Evolutionary conservation across 352 stramenopile genomes (phyloP).

Genomic region (Phytophthora sp.): DNA sequence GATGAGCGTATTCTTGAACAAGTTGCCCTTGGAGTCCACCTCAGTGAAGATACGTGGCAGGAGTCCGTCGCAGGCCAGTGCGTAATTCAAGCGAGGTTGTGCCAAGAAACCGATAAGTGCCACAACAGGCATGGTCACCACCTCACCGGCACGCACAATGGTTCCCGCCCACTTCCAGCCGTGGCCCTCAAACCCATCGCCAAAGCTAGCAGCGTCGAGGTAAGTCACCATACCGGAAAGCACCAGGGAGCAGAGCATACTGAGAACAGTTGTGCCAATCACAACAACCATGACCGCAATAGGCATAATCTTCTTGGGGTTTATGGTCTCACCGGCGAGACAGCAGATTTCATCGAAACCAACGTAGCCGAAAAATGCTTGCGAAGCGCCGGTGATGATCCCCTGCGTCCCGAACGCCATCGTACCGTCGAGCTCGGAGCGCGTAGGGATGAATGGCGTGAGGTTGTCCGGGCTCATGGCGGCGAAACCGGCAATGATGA

Average conservation of each 20-base stretch:
- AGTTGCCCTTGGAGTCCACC: slow-evolving; percentile 75
- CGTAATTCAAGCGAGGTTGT: slow-evolving; percentile 93
- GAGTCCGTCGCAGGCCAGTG: slow-evolving; percentile 93
- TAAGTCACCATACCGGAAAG: slow-evolving; percentile 84
- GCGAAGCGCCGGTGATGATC: slow-evolving; percentile 83
- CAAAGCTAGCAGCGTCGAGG: slow-evolving; percentile 52
- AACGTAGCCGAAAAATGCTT: slow-evolving; percentile 94
- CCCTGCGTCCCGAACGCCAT: slow-evolving; percentile 58
- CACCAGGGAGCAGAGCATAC: slow-evolving; percentile 80
- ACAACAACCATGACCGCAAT: slow-evolving; percentile 83
- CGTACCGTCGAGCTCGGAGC: slow-evolving; percentile 26
- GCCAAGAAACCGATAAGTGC: slow-evolving; percentile 95
- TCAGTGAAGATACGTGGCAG: slow-evolving; percentile 91
- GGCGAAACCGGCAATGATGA: slow-evolving; percentile 86
- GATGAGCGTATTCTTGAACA: slow-evolving; percentile 83
- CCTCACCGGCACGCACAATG: slow-evolving; percentile 65
- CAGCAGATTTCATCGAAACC: slow-evolving; percentile 95
- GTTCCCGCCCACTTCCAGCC: slow-evolving; percentile 51
- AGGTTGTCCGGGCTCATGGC: slow-evolving; percentile 84
- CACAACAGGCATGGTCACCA: slow-evolving; percentile 93
- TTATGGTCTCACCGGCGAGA: slow-evolving; percentile 80
- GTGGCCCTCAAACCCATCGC: slow-evolving; percentile 53
- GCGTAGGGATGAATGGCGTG: slow-evolving; percentile 76
- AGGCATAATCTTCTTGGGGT: slow-evolving; percentile 82
- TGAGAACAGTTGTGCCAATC: slow-evolving; percentile 66